Conservation (phyloP, 2,329 filamentous ascomycete genomes). For the Fusarium pseudonygamai region DNA sequence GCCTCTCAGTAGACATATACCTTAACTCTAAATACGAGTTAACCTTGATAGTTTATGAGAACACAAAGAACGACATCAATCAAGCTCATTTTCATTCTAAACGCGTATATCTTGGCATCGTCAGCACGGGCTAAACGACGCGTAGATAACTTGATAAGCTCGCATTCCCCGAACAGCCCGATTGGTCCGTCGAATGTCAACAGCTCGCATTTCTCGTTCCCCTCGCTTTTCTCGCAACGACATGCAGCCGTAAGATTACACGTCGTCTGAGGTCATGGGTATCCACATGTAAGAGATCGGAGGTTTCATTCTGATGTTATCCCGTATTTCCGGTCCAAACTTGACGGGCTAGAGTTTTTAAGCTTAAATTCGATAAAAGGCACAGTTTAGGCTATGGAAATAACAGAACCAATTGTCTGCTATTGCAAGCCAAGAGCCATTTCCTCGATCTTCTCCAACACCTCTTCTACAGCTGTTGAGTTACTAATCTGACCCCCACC, state of each 20-base stretch:
- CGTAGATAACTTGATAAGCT: not conserved
- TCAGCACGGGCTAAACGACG: not conserved
- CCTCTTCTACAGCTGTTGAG: not conserved
- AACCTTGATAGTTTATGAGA: fast-evolving
- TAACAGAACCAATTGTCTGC: fast-evolving
- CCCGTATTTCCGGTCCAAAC: not conserved
- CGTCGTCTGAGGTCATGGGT: not conserved
- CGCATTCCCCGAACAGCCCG: not conserved
- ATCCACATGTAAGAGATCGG: not conserved
- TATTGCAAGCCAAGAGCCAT: not conserved
- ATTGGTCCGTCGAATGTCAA: not conserved
- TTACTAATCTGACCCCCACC: not conserved
- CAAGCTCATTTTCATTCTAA: not conserved
- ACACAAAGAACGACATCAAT: fast-evolving
- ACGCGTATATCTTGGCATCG: not conserved
- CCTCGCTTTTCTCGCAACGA: not conserved
- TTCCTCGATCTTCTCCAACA: not conserved
- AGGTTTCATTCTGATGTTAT: not conserved
- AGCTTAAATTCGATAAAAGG: not conserved
- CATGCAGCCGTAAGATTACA: not conserved
- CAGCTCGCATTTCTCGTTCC: not conserved
- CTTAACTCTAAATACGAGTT: not conserved
- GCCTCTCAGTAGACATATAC: fast-evolving
- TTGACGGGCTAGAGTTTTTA: not conserved
- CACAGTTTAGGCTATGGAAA: not conserved